Evolutionary conservation across 2,329 filamentous ascomycete genomes (phyloP).

Genomic region (Cladosporium sp.): DNA sequence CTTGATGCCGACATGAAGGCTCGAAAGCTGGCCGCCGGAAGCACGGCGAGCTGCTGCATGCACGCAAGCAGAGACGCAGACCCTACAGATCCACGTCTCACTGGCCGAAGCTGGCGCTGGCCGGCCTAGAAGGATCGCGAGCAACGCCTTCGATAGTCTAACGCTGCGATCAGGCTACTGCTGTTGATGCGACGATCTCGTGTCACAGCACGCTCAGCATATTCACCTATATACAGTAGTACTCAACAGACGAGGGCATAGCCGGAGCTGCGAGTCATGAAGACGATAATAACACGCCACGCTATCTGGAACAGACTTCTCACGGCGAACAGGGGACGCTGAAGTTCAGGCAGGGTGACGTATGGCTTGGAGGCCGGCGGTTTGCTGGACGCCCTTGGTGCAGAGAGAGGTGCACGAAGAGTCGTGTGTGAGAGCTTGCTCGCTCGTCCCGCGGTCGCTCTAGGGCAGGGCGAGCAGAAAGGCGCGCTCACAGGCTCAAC

Average conservation of each 20-base stretch:
- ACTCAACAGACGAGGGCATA: not conserved
- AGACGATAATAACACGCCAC: conserved; percentile 12
- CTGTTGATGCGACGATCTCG: no score
- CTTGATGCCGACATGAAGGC: not conserved
- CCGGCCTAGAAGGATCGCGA: not conserved
- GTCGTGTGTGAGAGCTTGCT: conserved; percentile 9
- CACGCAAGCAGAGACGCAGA: conserved; percentile 6
- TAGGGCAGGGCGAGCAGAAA: conserved; percentile 9
- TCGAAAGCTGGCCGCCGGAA: not conserved
- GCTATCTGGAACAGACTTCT: conserved; percentile 13
- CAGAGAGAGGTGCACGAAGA: not conserved
- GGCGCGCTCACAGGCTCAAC: conserved; percentile 12
- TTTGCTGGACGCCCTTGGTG: conserved; percentile 10
- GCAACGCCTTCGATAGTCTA: not conserved
- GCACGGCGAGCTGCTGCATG: conserved; percentile 1
- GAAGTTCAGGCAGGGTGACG: conserved; percentile 14
- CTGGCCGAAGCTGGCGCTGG: not conserved
- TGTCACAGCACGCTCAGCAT: not conserved
- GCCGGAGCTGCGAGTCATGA: conserved; percentile 8
- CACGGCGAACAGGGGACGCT: not conserved
- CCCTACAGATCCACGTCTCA: conserved; percentile 10
- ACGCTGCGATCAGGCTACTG: not conserved
- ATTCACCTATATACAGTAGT: not conserved
- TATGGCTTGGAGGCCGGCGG: conserved; percentile 11
- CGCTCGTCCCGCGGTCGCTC: not conserved